A percentile compares a stretch with the other conserved stretches of the same genome.
Evolutionary conservation across 2,329 filamentous ascomycete species (phyloP).

Genomic region (Helotiales sp.): DNA sequence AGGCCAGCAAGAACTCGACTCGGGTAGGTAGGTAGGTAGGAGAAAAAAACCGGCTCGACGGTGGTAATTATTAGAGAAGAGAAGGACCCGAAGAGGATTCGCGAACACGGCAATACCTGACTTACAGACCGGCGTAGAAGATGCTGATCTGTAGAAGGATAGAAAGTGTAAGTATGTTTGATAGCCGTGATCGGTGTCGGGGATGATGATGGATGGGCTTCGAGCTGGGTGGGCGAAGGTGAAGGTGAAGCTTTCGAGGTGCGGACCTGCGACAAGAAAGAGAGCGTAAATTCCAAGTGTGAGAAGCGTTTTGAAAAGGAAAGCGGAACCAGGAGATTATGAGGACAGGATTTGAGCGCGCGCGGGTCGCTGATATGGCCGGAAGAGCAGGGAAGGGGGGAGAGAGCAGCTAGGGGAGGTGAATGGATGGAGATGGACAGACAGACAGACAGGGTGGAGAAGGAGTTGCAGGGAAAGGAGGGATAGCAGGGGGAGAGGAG

Average conservation of each 20-base stretch:
- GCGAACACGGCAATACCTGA: constrained; percentile 15
- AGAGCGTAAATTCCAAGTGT: constrained; percentile 41
- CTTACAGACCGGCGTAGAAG: constrained; percentile 9
- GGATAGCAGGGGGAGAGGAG: neutral
- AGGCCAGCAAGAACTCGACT: constrained; percentile 45
- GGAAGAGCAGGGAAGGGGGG: constrained; percentile 5
- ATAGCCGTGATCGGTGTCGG: constrained; percentile 26
- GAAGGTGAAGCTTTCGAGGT: constrained; percentile 39
- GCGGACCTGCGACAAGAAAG: constrained; percentile 44
- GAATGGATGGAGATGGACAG: too few relatives aligned
- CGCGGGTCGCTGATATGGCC: constrained; percentile 6
- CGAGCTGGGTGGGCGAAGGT: constrained; percentile 31
- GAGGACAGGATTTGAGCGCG: constrained; percentile 21
- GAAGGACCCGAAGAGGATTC: constrained; percentile 25
- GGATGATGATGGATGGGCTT: constrained; percentile 7
- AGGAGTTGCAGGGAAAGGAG: neutral
- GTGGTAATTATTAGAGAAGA: constrained; percentile 34
- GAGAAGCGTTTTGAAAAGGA: constrained; percentile 42
- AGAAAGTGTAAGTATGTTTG: constrained; percentile 13
- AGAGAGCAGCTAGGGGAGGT: neutral
- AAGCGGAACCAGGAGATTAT: constrained; percentile 41
- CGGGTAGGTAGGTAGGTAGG: constrained; percentile 28
- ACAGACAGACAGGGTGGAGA: too few relatives aligned
- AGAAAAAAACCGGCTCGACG: constrained; percentile 34
- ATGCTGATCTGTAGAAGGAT: constrained; percentile 18